Evolutionary conservation across 768 basidiomycete genomes (phyloP).

Genomic region (button mushroom (Agaricus bisporus)): DNA sequence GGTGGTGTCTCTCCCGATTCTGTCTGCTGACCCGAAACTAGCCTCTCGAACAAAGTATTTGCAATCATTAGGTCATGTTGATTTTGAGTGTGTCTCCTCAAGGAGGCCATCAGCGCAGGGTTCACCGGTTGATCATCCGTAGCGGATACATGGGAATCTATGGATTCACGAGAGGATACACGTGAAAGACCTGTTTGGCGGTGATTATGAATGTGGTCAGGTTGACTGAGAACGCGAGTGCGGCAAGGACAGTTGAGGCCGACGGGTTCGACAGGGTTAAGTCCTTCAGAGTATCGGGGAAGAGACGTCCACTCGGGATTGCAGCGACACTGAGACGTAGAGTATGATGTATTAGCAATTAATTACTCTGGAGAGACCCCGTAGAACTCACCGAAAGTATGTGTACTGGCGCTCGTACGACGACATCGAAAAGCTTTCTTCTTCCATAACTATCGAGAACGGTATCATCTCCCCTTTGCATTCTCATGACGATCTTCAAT

Average conservation of each 20-base stretch:
- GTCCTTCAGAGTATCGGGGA: slow-evolving; percentile 61
- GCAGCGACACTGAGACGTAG: slow-evolving; percentile 58
- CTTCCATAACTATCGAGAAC: slow-evolving; percentile 63
- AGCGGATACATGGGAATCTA: slow-evolving; percentile 27
- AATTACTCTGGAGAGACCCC: not conserved
- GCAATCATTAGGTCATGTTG: slow-evolving; percentile 21
- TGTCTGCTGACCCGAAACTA: slow-evolving; percentile 78
- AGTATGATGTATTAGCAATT: not conserved
- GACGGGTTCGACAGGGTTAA: slow-evolving; percentile 28
- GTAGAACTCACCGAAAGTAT: slow-evolving; percentile 69
- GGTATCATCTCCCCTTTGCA: slow-evolving; percentile 73
- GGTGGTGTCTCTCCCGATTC: slow-evolving; percentile 84
- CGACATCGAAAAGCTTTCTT: slow-evolving; percentile 81
- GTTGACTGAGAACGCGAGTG: slow-evolving; percentile 13
- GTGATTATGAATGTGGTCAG: not conserved
- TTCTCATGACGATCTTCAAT: slow-evolving; percentile 77
- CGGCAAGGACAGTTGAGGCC: slow-evolving; percentile 44
- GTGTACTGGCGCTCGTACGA: slow-evolving; percentile 79
- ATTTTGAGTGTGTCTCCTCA: slow-evolving; percentile 14
- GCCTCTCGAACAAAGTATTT: slow-evolving; percentile 57
- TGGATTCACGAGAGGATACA: slow-evolving; percentile 26
- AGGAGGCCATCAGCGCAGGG: slow-evolving; percentile 22
- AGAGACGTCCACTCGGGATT: slow-evolving; percentile 75
- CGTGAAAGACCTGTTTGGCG: slow-evolving; percentile 20
- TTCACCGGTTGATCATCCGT: slow-evolving; percentile 31